phyloP scores from a whole-genome alignment of 441 rosid genomes.

The Gossypium davidsonii region DNA sequence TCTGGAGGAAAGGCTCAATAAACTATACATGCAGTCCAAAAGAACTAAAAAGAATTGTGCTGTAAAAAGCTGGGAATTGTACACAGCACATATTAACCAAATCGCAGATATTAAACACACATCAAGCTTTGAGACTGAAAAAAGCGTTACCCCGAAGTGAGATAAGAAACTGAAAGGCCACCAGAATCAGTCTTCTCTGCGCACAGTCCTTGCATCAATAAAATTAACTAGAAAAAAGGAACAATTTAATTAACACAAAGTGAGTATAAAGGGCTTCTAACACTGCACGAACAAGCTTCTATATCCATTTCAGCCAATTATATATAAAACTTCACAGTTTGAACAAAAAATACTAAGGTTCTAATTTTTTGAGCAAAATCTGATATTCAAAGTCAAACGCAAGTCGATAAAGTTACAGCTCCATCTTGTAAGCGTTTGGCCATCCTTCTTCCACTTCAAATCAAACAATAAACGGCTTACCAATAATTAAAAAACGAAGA shows the following conservation, averaged over 20 bases:
- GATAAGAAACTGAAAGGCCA: constrained; percentile 17
- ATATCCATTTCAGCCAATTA: constrained; percentile 2
- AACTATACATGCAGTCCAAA: neutral
- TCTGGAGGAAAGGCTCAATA: neutral
- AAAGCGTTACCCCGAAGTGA: constrained; percentile 26
- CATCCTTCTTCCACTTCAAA: neutral
- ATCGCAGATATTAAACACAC: neutral
- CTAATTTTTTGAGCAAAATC: constrained; percentile 1
- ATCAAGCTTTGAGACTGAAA: neutral
- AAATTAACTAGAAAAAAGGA: constrained; percentile 26
- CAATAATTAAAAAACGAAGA: neutral
- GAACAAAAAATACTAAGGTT: neutral
- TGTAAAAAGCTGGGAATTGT: neutral
- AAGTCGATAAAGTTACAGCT: neutral
- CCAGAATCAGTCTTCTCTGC: constrained; percentile 25
- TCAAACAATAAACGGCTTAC: neutral
- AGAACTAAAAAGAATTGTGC: neutral
- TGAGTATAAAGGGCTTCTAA: constrained; percentile 1
- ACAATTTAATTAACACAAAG: neutral
- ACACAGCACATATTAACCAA: neutral
- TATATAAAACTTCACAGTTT: neutral
- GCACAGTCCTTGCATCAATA: constrained; percentile 23
- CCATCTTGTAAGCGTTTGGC: neutral
- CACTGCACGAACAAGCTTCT: neutral
- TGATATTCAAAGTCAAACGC: neutral